Evolutionary conservation across 2,329 filamentous ascomycete species (phyloP), one percentile per base, ranked within the genome.

Genomic region (Aspergillus ustus): DNA sequence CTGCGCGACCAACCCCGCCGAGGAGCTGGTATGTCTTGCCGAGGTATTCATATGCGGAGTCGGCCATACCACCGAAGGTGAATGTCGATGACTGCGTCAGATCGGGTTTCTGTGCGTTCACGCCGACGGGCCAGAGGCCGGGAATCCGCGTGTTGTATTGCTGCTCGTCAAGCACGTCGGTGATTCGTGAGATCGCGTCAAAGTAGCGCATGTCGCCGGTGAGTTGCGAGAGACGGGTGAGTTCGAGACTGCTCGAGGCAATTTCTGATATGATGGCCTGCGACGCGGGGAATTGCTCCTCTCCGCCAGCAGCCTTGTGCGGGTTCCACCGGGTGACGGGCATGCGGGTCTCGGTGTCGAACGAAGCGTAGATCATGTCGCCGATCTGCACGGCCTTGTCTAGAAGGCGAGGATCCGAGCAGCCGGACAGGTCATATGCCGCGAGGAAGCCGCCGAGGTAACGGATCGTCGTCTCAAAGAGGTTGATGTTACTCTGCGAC

Each of bases 321-420:
- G 83, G 4, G 84, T 85, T 9, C 78, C 92, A 94, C 75, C 89
- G 91, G 2, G 91, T 83, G 3, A 91, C 77, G 4, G 93, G 93
- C 91, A 97, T 94, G 67, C 91, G 87, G 74, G 96, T 96, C 1
- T 92, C 92, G 0, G 93, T 97, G 75, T 94, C 91, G 70, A 94
- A 95, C 2, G 89, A 85, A 56, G 88, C 86, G 81, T 92, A 91
- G 28, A 95, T 80, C 63, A 94, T 84, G 68, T 93, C 89, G 44
- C 86, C 91, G n/a, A 93, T 84, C 76, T 93, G 88, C 28, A 88
- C 82, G 1, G 91, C 90, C 76, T 94, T 93, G 59, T 87, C 83
- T 19, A 94, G 82, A 17, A 95, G 80, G 25, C 89, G 80, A 20
- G 83, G 79, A 70, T 95, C 89, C 60, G 81, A 80, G 2, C 83